Conservation (phyloP, 2,329 filamentous ascomycete genomes). For the Calonectria honghensis region DNA sequence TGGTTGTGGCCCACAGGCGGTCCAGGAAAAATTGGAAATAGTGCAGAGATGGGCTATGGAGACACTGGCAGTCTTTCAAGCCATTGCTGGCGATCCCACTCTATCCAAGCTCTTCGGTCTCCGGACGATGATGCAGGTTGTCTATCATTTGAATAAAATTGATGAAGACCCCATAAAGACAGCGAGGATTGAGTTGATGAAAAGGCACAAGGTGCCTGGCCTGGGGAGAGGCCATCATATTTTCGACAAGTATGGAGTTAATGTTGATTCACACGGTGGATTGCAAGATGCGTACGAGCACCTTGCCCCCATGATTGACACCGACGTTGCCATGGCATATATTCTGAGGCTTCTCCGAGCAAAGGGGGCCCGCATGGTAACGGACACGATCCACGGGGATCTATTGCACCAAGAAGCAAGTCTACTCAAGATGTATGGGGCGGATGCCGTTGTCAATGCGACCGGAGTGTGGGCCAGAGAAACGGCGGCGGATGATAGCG, state of each 20-base stretch:
- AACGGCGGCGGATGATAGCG: constrained; percentile 1
- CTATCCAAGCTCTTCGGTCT: constrained; percentile 14
- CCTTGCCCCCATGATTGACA: constrained; percentile 28
- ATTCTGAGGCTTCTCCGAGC: constrained; percentile 21
- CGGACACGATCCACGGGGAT: constrained; percentile 13
- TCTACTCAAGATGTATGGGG: constrained; percentile 3
- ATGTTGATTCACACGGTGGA: constrained; percentile 11
- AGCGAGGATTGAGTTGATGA: constrained; percentile 20
- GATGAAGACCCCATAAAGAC: constrained; percentile 23
- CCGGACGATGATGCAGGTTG: constrained; percentile 17
- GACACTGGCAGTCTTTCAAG: constrained; percentile 23
- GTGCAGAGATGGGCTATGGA: constrained; percentile 28
- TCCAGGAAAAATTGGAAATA: constrained; percentile 1
- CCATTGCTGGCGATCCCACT: background rate
- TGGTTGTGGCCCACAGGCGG: constrained; percentile 25
- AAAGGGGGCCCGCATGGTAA: constrained; percentile 20
- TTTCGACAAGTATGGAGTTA: constrained; percentile 25
- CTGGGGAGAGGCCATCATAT: background rate
- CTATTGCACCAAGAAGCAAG: constrained; percentile 2
- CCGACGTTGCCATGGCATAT: constrained; percentile 27
- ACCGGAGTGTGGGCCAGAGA: constrained; percentile 9
- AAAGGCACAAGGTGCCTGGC: constrained; percentile 10
- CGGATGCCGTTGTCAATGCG: constrained; percentile 29
- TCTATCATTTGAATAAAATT: constrained; percentile 24
- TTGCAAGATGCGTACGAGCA: constrained; percentile 32